Evolutionary conservation across 2,329 filamentous ascomycete species (phyloP).

Genomic region (Aspergillus felis): DNA sequence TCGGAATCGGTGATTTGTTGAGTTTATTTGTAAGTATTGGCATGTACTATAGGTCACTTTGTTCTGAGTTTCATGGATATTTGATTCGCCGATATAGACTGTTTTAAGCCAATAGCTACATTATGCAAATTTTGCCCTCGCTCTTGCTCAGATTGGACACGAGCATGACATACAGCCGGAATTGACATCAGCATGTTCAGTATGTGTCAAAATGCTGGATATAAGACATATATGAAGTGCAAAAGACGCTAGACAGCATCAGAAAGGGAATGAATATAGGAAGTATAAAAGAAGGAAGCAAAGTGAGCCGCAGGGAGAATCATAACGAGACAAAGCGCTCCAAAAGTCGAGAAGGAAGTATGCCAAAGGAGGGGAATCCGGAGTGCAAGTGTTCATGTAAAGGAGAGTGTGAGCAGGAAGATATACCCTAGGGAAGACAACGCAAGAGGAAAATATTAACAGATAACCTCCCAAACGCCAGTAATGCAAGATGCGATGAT

Average conservation of each 20-base stretch:
- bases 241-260: background rate
- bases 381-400: slow-evolving; percentile 22
- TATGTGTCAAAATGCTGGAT: background rate
- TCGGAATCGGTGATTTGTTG: background rate
- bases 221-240: slow-evolving; percentile 13
- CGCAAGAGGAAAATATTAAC: slow-evolving; percentile 14
- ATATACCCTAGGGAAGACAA: slow-evolving; percentile 17
- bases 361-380: slow-evolving; percentile 26
- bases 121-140: background rate
- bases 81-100: background rate
- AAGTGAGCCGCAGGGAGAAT: slow-evolving; percentile 6
- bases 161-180: background rate
- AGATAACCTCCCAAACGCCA: slow-evolving; percentile 34
- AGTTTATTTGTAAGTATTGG: background rate
- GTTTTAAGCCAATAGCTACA: background rate
- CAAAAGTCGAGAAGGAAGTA: slow-evolving; percentile 1
- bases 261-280: slow-evolving; percentile 7
- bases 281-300: slow-evolving; percentile 4
- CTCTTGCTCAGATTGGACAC: background rate
- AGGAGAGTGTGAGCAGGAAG: slow-evolving; percentile 15
- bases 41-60: slow-evolving; percentile 3
- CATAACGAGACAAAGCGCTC: slow-evolving; percentile 6
- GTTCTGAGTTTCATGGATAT: background rate
- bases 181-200: background rate
- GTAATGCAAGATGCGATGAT: slow-evolving; percentile 32